Evolutionary conservation across 352 stramenopile species (phyloP), one percentile per base, ranked within the genome.

Genomic region (Phytophthora colocasiae): DNA sequence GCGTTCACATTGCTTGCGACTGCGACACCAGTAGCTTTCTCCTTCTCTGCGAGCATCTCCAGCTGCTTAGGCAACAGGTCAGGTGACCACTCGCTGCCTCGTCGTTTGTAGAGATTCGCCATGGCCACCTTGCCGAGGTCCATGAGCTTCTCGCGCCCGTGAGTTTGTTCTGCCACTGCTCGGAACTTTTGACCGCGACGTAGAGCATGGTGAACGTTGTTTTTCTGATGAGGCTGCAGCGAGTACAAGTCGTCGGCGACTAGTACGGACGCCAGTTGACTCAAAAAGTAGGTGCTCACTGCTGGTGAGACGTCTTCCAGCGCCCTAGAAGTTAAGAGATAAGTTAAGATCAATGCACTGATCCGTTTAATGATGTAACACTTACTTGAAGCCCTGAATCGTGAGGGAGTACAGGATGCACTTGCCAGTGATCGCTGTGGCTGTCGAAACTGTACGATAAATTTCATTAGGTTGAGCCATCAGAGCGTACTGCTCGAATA

Each of bases 401-500:
- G 77, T 69, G n/a, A 96, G 75, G 24, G 87, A 93, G 58, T 96
- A 96, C 3, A 96, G 53, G 4, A 94, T 77, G 58, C 81, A 92
- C 45, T 91, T 92, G 12, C 63, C 69, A 2, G 82, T 78, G 53
- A 94, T 75, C 1, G 85, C 82, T 12, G 84, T 96, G 46, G 79
- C 85, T 0, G 78, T 94, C 17, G 80, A 91, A 10, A 92, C 66
- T 22, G 83, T 91, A 19, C 86, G 82, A 58, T 96, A 96, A 43
- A 91, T 67, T 67, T 96, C 87, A 6, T 83, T 70, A 5, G 75
- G 75, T 15, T 73, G 58, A 15, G 85, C 81, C 70, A 96, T 90
- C 32, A 96, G 71, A 57, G 85, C 80, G 53, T 96, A 96, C 53
- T 92, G 82, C 68, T 96, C 87, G 47, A 96, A 93, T 22, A 94